Evolutionary conservation across 805 yeast species (phyloP), one percentile per base, ranked within the genome.

Genomic region (Peterozyma xylosa): DNA sequence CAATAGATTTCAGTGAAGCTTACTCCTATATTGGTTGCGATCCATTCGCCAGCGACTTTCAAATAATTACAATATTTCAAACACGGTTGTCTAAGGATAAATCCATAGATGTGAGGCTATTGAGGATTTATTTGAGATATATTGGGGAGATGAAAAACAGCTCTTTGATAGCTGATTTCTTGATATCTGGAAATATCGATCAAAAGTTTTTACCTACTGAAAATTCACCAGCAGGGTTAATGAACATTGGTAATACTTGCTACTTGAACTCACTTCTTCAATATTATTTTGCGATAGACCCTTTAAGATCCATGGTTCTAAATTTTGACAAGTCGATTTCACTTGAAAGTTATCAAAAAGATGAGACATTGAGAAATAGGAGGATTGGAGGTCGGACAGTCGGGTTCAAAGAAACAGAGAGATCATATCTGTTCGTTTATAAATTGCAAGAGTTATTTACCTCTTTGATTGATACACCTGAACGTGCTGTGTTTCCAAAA

Each of bases 191-290:
- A 0, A 62, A 72, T 16, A 65, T 83, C 33, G 86, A 83, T 56
- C 73, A 79, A 4, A 63, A 72, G 9, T 60, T 73, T 2, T 60
- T 85, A 15, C 81, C 89, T 0, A 74, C 78, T 0, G 80, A 75
- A 13, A 73, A 76, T 41, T 81, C 91, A 77, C 99, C 99, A 0
- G 86, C 88, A 3, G 99, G 99, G 0, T 70, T 93, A 56, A 86
- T 84, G 61, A 93, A 93, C 58, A 90, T 89, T 49, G 99, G 99
- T 18, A 93, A 93, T 58, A 91, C 99, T 0, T 93, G 99, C 62
- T 90, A 90, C 53, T 68, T 93, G 60, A 91, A 93, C 59, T 91
- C 98, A 0, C 68, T 93, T 40, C 65, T 91, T 36, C 99, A 91
- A 58, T 91, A 84, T 56, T 91, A 88, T 60, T 93, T 89, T 65